These are phyloP conservation scores for Fusarium xyrophilum DNA, from an alignment of 2,329 filamentous ascomycete species.

Conservation along the genomic window DNA sequence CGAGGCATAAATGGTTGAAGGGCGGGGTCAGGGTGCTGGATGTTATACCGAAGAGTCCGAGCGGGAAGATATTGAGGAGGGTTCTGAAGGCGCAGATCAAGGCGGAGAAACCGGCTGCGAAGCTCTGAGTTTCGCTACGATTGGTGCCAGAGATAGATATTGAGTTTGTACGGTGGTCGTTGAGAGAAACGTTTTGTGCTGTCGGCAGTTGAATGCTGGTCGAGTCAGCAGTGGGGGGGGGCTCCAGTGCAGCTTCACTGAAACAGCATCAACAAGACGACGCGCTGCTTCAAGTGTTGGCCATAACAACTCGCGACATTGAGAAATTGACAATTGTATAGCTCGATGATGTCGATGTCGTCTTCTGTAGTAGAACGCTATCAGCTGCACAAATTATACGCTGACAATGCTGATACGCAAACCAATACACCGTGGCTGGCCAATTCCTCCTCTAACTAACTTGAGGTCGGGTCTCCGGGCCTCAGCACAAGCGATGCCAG, in stretches of 20 bases:
- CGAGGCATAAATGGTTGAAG: conserved; percentile 71
- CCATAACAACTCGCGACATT: accelerated
- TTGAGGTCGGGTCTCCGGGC: too few species aligned
- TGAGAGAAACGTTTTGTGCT: too few species aligned
- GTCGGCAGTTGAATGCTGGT: background rate
- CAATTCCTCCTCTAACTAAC: too few species aligned
- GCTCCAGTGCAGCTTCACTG: background rate
- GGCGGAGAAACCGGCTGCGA: background rate
- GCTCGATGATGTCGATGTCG: accelerated
- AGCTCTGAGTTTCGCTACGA: background rate
- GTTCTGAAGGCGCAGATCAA: conserved; percentile 47
- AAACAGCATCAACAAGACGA: background rate
- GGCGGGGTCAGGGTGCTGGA: conserved; percentile 69
- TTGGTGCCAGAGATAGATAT: too few species aligned
- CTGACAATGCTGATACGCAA: background rate
- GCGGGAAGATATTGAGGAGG: conserved; percentile 67
- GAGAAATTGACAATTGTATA: accelerated
- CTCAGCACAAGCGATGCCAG: background rate
- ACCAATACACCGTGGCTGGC: background rate
- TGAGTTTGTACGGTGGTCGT: background rate
- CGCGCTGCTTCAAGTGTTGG: background rate
- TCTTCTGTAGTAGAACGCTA: accelerated
- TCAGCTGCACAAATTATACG: accelerated
- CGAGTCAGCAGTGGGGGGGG: accelerated
- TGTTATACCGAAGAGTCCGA: conserved; percentile 73